Conservation (phyloP, 441 rosid species). For the Arabidopsis hybrid region DNA sequence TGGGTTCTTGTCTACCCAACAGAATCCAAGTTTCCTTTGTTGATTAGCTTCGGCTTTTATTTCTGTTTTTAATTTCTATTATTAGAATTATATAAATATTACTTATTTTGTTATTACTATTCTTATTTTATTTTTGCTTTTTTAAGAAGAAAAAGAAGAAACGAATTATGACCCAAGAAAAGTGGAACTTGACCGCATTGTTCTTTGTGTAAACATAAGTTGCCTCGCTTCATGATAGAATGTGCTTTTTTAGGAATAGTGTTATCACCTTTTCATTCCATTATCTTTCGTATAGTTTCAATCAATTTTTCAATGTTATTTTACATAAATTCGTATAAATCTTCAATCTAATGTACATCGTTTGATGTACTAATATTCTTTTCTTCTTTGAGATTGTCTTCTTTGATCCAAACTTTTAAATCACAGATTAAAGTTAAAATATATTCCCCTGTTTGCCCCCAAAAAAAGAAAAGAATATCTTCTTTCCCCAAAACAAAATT, state of each 20-base stretch:
- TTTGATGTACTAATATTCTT: not conserved
- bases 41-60: conserved; percentile 48
- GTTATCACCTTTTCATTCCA: conserved; percentile 40
- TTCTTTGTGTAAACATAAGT: conserved; percentile 48
- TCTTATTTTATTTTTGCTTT: conserved; percentile 21
- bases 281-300: conserved; percentile 20
- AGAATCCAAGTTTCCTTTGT: conserved; percentile 65
- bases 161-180: conserved; percentile 42
- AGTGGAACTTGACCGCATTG: conserved; percentile 52
- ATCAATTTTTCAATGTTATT: not conserved
- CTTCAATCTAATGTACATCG: conserved; percentile 15
- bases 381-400: not conserved
- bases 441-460: not conserved
- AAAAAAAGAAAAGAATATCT: too few species aligned
- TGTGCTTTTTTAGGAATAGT: conserved; percentile 26
- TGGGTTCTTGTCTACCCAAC: conserved; percentile 77
- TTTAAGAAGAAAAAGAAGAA: conserved; percentile 12
- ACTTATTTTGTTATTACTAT: conserved; percentile 7
- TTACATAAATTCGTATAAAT: conserved; percentile 8
- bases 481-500: not conserved
- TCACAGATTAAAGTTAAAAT: not conserved
- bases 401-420: not conserved
- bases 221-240: conserved; percentile 45
- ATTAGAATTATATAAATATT: conserved; percentile 14
- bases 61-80: conserved; percentile 20